Conservation (phyloP, 2,329 filamentous ascomycete species). For the Arthrobotrys iridis region DNA sequence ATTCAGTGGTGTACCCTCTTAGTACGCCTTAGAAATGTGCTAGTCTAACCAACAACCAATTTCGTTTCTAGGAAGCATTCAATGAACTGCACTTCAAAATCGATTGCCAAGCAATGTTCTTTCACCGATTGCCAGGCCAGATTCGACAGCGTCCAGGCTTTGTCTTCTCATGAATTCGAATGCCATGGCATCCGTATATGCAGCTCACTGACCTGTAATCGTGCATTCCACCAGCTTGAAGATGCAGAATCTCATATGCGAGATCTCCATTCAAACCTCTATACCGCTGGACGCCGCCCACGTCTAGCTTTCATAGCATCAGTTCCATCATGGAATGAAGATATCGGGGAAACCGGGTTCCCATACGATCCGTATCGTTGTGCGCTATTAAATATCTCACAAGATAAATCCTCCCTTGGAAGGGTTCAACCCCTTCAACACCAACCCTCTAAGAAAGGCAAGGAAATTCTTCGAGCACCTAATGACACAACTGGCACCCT, state of each 20-base stretch:
- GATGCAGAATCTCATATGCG: constrained; percentile 51
- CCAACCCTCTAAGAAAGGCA: constrained; percentile 42
- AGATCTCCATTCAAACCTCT: constrained; percentile 49
- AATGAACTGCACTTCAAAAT: constrained; percentile 26
- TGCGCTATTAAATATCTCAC: constrained; percentile 49
- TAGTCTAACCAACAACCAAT: neutral
- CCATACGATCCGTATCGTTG: constrained; percentile 52
- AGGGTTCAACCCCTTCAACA: constrained; percentile 12
- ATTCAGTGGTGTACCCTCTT: neutral
- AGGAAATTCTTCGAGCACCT: constrained; percentile 34
- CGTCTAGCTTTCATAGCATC: constrained; percentile 50
- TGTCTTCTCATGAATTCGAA: constrained; percentile 50
- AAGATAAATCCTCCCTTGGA: constrained; percentile 24
- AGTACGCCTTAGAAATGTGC: neutral
- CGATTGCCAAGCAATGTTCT: constrained; percentile 42
- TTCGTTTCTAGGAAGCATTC: constrained; percentile 34
- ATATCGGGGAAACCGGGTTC: constrained; percentile 45
- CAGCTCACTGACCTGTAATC: constrained; percentile 52
- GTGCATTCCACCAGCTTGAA: constrained; percentile 49
- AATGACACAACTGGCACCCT: neutral
- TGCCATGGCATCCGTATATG: constrained; percentile 53
- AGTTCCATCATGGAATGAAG: constrained; percentile 49
- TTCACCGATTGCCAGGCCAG: constrained; percentile 50
- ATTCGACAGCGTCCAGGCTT: constrained; percentile 35
- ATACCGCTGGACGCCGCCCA: constrained; percentile 35